Conservation (phyloP, 73 alveolate species). For the Breviolum minutum region DNA sequence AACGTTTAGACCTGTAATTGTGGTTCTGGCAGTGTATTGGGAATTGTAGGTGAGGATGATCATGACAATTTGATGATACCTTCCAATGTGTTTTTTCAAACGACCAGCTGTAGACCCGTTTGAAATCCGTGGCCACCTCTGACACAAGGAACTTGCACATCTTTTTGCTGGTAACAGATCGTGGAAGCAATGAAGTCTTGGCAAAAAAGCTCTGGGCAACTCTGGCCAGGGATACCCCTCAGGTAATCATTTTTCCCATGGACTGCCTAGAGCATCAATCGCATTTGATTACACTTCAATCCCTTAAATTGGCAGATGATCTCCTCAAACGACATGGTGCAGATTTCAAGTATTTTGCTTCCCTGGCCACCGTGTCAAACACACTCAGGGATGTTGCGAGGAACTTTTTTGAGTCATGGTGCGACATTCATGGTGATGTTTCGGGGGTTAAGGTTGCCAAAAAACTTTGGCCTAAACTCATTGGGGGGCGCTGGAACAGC, state of each 20-base stretch:
- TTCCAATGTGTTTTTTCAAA: too few species aligned
- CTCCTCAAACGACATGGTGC: neutral
- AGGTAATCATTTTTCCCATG: neutral
- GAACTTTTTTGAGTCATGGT: neutral
- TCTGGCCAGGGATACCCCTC: neutral
- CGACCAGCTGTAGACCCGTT: too few species aligned
- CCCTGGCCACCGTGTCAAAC: neutral
- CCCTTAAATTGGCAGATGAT: neutral
- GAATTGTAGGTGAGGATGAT: too few species aligned
- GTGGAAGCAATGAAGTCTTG: slow-evolving; percentile 24
- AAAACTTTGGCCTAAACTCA: slow-evolving; percentile 21
- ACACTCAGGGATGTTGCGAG: neutral
- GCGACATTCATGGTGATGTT: neutral
- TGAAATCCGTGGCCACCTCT: too few species aligned
- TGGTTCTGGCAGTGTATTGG: too few species aligned
- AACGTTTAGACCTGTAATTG: too few species aligned
- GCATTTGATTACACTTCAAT: neutral
- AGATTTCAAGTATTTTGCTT: neutral
- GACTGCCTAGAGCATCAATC: slow-evolving; percentile 50
- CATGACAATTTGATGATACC: too few species aligned
- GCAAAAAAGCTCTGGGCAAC: slow-evolving; percentile 10
- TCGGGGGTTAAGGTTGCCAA: neutral
- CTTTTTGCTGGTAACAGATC: neutral
- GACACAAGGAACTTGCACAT: neutral
- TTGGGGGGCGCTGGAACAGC: slow-evolving; percentile 51